Base-by-base conservation (phyloP, 2,329 filamentous ascomycete genomes). In the Thelonectria blattea region DNA sequence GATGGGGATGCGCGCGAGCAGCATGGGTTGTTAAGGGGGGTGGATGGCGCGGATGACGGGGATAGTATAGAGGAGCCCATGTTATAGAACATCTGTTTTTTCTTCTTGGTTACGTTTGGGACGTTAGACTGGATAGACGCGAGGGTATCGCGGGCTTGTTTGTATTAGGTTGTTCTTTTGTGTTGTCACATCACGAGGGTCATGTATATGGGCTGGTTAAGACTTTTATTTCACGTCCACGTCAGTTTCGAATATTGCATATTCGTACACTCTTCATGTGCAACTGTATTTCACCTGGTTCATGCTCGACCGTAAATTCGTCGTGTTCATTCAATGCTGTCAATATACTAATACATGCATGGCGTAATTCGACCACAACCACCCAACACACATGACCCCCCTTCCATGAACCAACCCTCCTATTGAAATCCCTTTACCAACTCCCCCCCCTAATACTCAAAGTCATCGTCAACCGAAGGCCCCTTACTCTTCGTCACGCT, bases 401-500 rank as follows among this genome's bases (percentile, higher is more conserved):
- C n/a, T n/a, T n/a, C n/a, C n/a, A n/a, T n/a, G n/a, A n/a, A n/a
- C n/a, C n/a, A n/a, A n/a, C n/a, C n/a, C n/a, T n/a, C n/a, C n/a
- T n/a, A n/a, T n/a, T n/a, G n/a, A 24, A 24, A 24, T 7, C 22
- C 22, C 22, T 3, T 45, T 3, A 20, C 17, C 41, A 34, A 47
- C 7, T 14, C 4, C 34, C 34, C 34, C 34, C 12, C 2, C 15
- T 77, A 99, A 79, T 99, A 99, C 81, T 99, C 95, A 78, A 97
- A 99, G 76, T 98, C 93, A 79, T 98, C 94, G 81, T 99, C 95
- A 56, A 93, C 93, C 49, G 89, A 84, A 4, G 92, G 91, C 0
- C 90, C 91, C 80, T 96, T 96, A 58, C 81, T 92, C 82, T 95
- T 96, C 12, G 86, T 80, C 52, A 97, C 92, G 68, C 90, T 91